Base-by-base conservation (phyloP, 2,329 filamentous ascomycete genomes). In the Ophiocordyceps unilateralis region DNA sequence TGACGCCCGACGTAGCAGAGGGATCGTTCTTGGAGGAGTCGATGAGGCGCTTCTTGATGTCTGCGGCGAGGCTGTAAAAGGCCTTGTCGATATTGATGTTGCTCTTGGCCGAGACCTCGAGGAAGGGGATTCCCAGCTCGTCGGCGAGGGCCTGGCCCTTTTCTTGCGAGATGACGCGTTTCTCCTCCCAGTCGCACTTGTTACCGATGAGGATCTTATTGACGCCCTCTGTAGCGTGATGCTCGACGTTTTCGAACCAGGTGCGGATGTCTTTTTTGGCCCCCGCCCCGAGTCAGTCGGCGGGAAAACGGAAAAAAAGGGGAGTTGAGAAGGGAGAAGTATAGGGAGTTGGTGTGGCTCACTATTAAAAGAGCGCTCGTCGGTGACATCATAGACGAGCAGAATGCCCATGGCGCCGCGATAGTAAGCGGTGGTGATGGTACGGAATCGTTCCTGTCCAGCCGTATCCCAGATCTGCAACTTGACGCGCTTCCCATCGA, bases 131-230 rank as follows among this genome's bases (percentile, higher is more conserved):
- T 57, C 88, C 87, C 47, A 98, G 80, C 66, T 96, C 91, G 65
- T 94, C 83, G 46, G 91, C 91, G 44, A 98, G 76, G 51, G 81
- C 81, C 64, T 98, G 88, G 54, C 91, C 91, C 58, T 87, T 82
- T 62, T 95, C 88, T 46, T 83, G 93, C 41, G 85, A 87, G 37
- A 98, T 83, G 44, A 84, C 87, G 53, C 91, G 82, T 74, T 96
- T 96, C 68, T 98, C 91, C 66, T 96, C 91, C 91, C 91, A 96
- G 66, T 98, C 91, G 68, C 91, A 98, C 69, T 98, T 98, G 76
- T 98, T 98, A 61, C 91, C 91, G 53, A 98, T 95, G 51, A 98
- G 76, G 59, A 98, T 96, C 74, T 96, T 98, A 78, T 96, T 95
- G 59, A 98, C 91, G 56, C 91, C 91, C 68, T 96, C 91, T 55